These are phyloP conservation scores for Insectozyma bohioensis DNA, from an alignment of 1,139 yeast species.

Conservation along the genomic window DNA sequence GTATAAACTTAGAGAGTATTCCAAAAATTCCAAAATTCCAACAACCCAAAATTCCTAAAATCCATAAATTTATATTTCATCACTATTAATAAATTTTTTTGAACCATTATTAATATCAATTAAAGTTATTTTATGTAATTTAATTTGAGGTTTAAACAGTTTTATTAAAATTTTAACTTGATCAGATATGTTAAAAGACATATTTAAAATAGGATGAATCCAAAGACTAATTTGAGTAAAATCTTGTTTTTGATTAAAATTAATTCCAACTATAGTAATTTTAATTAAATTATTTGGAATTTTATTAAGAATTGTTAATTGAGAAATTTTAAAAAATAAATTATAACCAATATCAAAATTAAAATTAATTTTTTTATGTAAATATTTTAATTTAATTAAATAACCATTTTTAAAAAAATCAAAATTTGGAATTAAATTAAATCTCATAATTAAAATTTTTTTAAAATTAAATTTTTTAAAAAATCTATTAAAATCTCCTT, in stretches of 20 bases:
- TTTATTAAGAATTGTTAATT: slow-evolving; percentile 7
- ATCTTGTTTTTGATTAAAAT: slow-evolving; percentile 4
- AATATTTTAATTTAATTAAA: slow-evolving; percentile 10
- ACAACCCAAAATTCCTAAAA: too few relatives aligned
- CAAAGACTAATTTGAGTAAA: slow-evolving; percentile 11
- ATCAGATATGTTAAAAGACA: slow-evolving; percentile 13
- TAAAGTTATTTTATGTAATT: slow-evolving; percentile 8
- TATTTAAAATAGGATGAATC: slow-evolving; percentile 14
- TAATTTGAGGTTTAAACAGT: slow-evolving; percentile 7
- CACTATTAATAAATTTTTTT: slow-evolving; percentile 5
- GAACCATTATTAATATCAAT: slow-evolving; percentile 12
- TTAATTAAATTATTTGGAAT: slow-evolving; percentile 8
- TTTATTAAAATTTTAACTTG: slow-evolving; percentile 11
- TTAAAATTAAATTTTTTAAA: slow-evolving; percentile 6
- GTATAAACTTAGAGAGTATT: too few relatives aligned
- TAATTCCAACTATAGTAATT: slow-evolving; percentile 13
- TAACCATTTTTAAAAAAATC: slow-evolving; percentile 13
- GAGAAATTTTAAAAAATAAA: slow-evolving; percentile 8
- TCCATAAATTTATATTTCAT: too few relatives aligned
- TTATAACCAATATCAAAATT: slow-evolving; percentile 1
- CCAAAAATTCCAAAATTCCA: too few relatives aligned
- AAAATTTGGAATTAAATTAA: slow-evolving; percentile 11
- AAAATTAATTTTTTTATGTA: slow-evolving; percentile 1
- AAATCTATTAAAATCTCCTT: slow-evolving; percentile 9
- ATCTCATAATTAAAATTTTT: slow-evolving; percentile 10